Evolutionary conservation across 768 basidiomycete species (phyloP).

Genomic region (Serendipita vermifera): DNA sequence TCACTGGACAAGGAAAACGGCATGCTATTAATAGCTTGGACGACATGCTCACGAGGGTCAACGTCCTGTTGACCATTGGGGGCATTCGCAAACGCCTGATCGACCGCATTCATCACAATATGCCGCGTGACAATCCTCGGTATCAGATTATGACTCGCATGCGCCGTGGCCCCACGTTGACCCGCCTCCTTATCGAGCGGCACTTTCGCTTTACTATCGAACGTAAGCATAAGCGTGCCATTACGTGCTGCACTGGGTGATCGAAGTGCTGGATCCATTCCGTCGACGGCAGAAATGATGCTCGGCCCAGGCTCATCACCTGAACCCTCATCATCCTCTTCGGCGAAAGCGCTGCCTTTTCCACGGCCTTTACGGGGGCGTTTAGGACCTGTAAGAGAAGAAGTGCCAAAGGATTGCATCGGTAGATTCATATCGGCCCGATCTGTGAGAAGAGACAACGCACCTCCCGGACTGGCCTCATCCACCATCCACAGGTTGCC

Average conservation of each 20-base stretch:
- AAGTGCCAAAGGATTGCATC: too few relatives aligned
- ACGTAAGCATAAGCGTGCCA: neutral
- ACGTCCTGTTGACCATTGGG: neutral
- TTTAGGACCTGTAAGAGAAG: neutral
- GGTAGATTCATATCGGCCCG: neutral
- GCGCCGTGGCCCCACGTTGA: neutral
- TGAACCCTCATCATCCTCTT: constrained; percentile 5
- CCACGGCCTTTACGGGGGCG: constrained; percentile 2
- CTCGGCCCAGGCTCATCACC: neutral
- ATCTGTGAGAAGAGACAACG: neutral
- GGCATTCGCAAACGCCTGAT: too few relatives aligned
- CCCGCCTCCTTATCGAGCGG: neutral
- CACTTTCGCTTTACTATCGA: constrained; percentile 7
- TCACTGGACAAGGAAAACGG: neutral
- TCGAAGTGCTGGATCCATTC: too few relatives aligned
- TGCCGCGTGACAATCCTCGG: neutral
- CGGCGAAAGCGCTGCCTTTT: neutral
- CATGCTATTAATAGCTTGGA: neutral
- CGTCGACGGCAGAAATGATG: neutral
- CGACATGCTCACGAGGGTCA: neutral
- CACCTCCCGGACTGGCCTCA: neutral
- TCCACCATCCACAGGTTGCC: constrained; percentile 3
- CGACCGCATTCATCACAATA: too few relatives aligned
- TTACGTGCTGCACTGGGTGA: too few relatives aligned
- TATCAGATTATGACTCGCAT: neutral